A percentile compares a stretch with the other conserved stretches of the same genome.
Conservation (phyloP, 345 rosid genomes). For the Diplotaxis tenuifolia region DNA sequence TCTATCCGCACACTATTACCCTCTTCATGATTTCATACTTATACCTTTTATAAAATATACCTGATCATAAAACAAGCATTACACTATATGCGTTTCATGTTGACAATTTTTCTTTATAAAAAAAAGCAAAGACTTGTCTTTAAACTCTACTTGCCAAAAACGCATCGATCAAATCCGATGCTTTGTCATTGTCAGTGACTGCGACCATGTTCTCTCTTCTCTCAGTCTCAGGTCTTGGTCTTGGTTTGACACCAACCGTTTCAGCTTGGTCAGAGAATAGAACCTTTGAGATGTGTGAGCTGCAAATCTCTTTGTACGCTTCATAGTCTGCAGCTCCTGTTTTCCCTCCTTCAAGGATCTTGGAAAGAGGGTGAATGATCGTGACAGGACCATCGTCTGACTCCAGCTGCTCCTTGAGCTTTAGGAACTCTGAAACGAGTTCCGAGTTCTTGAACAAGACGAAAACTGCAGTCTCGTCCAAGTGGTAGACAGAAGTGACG, state of each 20-base stretch:
- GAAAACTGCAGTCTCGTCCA: conserved; percentile 76
- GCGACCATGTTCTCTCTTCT: conserved; percentile 25
- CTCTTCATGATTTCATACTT: background rate
- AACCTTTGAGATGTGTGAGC: conserved; percentile 59
- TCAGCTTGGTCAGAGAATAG: conserved; percentile 80
- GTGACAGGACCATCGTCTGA: conserved; percentile 52
- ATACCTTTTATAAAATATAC: background rate
- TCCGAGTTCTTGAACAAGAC: conserved; percentile 67
- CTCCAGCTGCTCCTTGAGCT: conserved; percentile 64
- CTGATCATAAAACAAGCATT: background rate
- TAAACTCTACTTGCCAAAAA: conserved; percentile 28
- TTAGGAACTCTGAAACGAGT: conserved; percentile 57
- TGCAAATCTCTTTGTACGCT: conserved; percentile 79
- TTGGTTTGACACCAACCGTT: conserved; percentile 54
- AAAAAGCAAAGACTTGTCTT: no score
- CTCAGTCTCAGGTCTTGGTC: conserved; percentile 27
- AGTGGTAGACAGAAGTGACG: conserved; percentile 52
- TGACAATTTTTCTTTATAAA: no score
- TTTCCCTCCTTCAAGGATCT: conserved; percentile 71
- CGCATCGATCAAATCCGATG: conserved; percentile 37
- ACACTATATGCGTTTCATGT: background rate
- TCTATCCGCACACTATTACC: background rate
- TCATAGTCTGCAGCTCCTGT: conserved; percentile 73
- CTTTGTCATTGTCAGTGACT: background rate
- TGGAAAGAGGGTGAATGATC: conserved; percentile 72